Conservation (phyloP, 306 rosid species). For the Quercus gilva region DNA sequence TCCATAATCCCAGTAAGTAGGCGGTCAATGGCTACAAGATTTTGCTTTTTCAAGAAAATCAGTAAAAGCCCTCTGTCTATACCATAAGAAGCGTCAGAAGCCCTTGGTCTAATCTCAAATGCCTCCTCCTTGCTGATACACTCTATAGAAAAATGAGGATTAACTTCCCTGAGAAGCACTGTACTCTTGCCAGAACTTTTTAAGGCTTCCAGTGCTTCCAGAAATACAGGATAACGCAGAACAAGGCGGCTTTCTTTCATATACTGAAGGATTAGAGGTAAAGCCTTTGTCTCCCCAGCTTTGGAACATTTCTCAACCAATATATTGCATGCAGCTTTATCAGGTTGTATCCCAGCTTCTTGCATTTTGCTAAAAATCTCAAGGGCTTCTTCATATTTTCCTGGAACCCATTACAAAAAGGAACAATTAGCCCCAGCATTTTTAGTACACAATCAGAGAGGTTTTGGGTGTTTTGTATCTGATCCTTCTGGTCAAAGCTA, state of each 20-base stretch:
- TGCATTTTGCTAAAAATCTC: slow-evolving; percentile 74
- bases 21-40: slow-evolving; percentile 53
- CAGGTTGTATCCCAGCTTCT: slow-evolving; percentile 76
- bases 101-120: slow-evolving; percentile 14
- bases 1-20: slow-evolving; percentile 48
- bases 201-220: slow-evolving; percentile 53
- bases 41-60: slow-evolving; percentile 52
- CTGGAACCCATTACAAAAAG: slow-evolving; percentile 41
- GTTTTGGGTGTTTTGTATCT: background rate
- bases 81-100: slow-evolving; percentile 20
- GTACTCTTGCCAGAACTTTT: slow-evolving; percentile 48
- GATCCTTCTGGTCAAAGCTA: background rate
- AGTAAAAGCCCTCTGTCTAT: slow-evolving; percentile 48
- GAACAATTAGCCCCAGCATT: background rate
- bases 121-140: slow-evolving; percentile 28
- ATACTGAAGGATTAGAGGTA: slow-evolving; percentile 53
- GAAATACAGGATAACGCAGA: slow-evolving; percentile 68
- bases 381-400: slow-evolving; percentile 69
- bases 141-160: slow-evolving; percentile 57
- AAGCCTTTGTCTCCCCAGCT: slow-evolving; percentile 43
- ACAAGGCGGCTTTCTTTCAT: slow-evolving; percentile 69
- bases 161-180: slow-evolving; percentile 66
- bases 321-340: slow-evolving; percentile 85
- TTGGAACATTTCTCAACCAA: slow-evolving; percentile 65
- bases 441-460: background rate